Conservation (phyloP, 768 basidiomycete genomes). For the Trichaptum fuscoviolaceum region DNA sequence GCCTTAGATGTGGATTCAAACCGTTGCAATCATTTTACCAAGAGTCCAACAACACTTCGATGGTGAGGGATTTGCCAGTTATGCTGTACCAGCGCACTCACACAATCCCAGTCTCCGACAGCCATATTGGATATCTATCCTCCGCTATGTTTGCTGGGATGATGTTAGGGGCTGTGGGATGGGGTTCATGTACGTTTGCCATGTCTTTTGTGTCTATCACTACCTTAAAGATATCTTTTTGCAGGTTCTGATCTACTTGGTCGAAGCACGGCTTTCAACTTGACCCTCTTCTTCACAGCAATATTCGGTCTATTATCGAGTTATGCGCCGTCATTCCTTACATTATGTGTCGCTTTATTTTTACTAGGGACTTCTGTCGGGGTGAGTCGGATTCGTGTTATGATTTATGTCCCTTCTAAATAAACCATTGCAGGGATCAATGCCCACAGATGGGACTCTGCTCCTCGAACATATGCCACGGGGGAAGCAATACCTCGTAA, state of each 20-base stretch:
- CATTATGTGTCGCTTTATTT: constrained; percentile 76
- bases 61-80: constrained; percentile 36
- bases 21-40: constrained; percentile 90
- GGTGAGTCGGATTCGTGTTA: constrained; percentile 40
- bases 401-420: not conserved
- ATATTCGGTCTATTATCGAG: constrained; percentile 82
- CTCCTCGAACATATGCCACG: constrained; percentile 90
- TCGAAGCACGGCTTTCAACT: constrained; percentile 85
- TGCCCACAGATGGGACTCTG: constrained; percentile 96
- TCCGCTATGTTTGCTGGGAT: constrained; percentile 93
- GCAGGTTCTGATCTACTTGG: constrained; percentile 84
- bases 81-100: constrained; percentile 10
- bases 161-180: constrained; percentile 91
- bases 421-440: constrained; percentile 63
- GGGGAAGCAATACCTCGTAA: constrained; percentile 88
- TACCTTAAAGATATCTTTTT: constrained; percentile 8
- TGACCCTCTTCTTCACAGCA: constrained; percentile 85
- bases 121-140: constrained; percentile 74
- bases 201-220: constrained; percentile 2
- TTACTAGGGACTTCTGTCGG: constrained; percentile 91
- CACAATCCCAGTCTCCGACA: constrained; percentile 53
- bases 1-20: constrained; percentile 88
- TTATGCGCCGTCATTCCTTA: constrained; percentile 59
- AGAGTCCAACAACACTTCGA: constrained; percentile 87
- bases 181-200: constrained; percentile 73